A percentile compares a stretch with the other conserved stretches of the same genome.
These are phyloP conservation scores for Fusarium mangiferae DNA, from an alignment of 2,329 filamentous ascomycete genomes.

Conservation along the genomic window DNA sequence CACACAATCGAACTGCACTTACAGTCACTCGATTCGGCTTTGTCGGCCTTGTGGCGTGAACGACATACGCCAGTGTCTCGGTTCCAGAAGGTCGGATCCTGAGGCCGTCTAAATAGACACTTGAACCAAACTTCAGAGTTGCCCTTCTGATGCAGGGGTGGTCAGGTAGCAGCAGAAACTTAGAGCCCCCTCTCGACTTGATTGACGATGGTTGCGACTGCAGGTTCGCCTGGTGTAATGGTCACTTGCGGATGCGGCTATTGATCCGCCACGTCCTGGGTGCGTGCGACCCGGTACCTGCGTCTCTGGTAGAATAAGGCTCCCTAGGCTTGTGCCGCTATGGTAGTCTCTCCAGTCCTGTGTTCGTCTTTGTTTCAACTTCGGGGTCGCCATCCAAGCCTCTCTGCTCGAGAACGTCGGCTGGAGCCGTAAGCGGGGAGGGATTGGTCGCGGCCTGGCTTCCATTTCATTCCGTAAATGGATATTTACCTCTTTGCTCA, in stretches of 20 bases:
- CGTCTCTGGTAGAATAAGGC: slow-evolving; percentile 13
- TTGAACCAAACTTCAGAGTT: background rate
- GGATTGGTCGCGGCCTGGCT: background rate
- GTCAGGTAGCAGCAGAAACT: slow-evolving; percentile 9
- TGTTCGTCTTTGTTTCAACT: slow-evolving; percentile 5
- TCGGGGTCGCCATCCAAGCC: slow-evolving; percentile 27
- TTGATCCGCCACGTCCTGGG: slow-evolving; percentile 8
- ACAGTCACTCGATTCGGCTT: slow-evolving; percentile 1
- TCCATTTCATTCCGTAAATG: slow-evolving; percentile 1
- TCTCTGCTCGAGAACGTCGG: slow-evolving; percentile 27
- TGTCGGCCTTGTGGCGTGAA: slow-evolving; percentile 13
- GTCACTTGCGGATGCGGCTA: slow-evolving; percentile 4
- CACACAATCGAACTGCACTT: background rate
- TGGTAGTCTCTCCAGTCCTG: slow-evolving; percentile 1
- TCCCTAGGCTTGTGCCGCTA: background rate
- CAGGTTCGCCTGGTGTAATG: background rate
- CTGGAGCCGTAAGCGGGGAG: slow-evolving; percentile 3
- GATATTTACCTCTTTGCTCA: background rate
- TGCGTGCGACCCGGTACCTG: slow-evolving; percentile 24
- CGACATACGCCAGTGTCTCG: slow-evolving; percentile 27
- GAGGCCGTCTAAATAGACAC: background rate
- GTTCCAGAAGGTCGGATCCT: slow-evolving; percentile 23
- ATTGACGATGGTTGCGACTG: slow-evolving; percentile 15
- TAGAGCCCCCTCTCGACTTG: slow-evolving; percentile 13
- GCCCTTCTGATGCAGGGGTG: background rate